Evolutionary conservation across 2,329 filamentous ascomycete genomes (phyloP).

Genomic region (Sporothrix luriei): DNA sequence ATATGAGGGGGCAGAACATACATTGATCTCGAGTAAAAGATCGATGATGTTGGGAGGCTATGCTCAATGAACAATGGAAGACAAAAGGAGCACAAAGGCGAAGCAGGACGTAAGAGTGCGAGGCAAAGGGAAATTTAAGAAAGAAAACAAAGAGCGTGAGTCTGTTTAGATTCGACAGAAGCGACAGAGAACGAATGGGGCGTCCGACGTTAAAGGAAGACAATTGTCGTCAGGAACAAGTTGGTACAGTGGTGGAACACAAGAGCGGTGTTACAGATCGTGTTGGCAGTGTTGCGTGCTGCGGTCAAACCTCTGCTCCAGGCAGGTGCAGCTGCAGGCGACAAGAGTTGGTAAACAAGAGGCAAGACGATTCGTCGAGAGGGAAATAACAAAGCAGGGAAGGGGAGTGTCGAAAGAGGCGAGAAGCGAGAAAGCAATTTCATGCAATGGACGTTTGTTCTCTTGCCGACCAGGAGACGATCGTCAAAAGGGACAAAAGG

Average conservation of each 20-base stretch:
- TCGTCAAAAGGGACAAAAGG: conserved; percentile 1
- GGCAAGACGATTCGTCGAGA: conserved; percentile 4
- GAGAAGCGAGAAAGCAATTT: conserved; percentile 12
- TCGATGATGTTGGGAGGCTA: background rate
- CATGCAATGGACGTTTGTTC: conserved; percentile 14
- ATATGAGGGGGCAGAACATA: background rate
- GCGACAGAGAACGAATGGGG: background rate
- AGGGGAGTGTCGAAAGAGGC: background rate
- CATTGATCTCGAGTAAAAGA: background rate
- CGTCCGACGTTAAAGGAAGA: background rate
- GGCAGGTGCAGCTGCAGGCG: conserved; percentile 26
- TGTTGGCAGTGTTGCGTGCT: conserved; percentile 27
- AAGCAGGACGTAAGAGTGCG: background rate
- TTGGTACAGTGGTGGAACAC: conserved; percentile 11
- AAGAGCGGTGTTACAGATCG: conserved; percentile 21
- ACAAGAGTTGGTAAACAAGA: conserved; percentile 16
- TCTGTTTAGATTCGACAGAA: background rate
- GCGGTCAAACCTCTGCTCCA: conserved; percentile 16
- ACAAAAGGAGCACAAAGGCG: background rate
- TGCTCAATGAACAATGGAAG: background rate
- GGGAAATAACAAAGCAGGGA: background rate
- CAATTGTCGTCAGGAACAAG: background rate
- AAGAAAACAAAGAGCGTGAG: conserved; percentile 9
- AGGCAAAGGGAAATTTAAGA: background rate
- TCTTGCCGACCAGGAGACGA: conserved; percentile 22